Percentiles rank a stretch among this genome's conserved stretches.
phyloP scores from a whole-genome alignment of 2,329 filamentous ascomycete species.

The Zarea fungicola region DNA sequence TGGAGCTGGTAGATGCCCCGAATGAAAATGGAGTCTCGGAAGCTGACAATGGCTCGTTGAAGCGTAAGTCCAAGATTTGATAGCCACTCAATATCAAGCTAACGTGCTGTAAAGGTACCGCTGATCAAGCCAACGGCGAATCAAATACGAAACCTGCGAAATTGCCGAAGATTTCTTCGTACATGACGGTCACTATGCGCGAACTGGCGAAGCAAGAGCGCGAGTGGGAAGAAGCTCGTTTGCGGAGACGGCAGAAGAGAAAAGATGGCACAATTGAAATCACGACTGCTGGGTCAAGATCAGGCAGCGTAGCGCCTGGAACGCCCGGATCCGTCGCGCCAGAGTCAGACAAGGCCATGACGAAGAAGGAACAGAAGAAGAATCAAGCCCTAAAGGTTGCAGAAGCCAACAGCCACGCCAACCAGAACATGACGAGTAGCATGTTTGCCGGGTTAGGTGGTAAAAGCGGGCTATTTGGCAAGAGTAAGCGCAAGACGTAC shows the following conservation, averaged over 20 bases:
- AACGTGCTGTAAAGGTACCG: conserved; percentile 32
- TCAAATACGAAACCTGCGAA: conserved; percentile 41
- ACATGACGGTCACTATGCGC: conserved; percentile 51
- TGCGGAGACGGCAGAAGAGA: conserved; percentile 62
- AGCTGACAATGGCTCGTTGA: conserved; percentile 47
- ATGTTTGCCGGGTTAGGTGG: conserved; percentile 64
- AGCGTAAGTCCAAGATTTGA: conserved; percentile 46
- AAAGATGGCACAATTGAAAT: conserved; percentile 51
- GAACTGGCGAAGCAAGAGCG: conserved; percentile 61
- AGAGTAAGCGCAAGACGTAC: conserved; percentile 65
- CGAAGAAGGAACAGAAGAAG: conserved; percentile 81
- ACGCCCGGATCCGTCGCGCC: conserved; percentile 60
- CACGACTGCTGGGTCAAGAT: conserved; percentile 41
- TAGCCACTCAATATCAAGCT: not conserved
- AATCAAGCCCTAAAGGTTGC: conserved; percentile 70
- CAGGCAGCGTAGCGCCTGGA: conserved; percentile 53
- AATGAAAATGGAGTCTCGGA: conserved; percentile 22
- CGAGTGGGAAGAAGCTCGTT: conserved; percentile 65
- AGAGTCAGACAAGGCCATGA: conserved; percentile 62
- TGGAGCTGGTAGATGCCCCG: conserved; percentile 25
- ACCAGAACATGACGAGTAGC: conserved; percentile 77
- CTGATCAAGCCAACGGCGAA: conserved; percentile 27
- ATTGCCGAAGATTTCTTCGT: conserved; percentile 46
- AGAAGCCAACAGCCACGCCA: conserved; percentile 72
- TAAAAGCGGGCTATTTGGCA: conserved; percentile 50